Evolutionary conservation across 2,329 filamentous ascomycete genomes (phyloP).

Genomic region (Microsporum ferrugineum): DNA sequence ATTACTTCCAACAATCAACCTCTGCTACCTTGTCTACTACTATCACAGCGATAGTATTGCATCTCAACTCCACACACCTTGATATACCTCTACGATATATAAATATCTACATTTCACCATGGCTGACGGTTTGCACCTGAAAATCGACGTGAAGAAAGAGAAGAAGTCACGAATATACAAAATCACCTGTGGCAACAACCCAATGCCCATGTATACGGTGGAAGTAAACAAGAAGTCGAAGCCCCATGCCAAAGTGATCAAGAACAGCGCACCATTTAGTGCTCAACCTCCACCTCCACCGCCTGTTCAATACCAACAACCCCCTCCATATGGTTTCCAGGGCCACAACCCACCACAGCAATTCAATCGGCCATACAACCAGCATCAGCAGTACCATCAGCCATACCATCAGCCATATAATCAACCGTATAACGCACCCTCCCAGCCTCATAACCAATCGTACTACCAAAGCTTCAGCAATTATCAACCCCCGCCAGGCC

Average conservation of each 20-base stretch:
- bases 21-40: neutral
- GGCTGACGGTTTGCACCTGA: neutral
- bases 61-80: too few species aligned
- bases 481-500: conserved; percentile 3
- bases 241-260: conserved; percentile 7
- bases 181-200: conserved; percentile 5
- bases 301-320: neutral
- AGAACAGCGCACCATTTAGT: neutral
- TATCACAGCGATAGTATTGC: neutral
- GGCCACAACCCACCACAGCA: neutral
- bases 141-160: neutral
- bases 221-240: conserved; percentile 8
- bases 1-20: neutral
- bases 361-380: conserved; percentile 1
- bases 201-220: conserved; percentile 10
- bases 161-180: conserved; percentile 1
- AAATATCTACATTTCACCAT: neutral
- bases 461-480: neutral
- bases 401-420: conserved; percentile 1
- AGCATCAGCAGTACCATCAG: neutral
- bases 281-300: neutral
- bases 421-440: conserved; percentile 1
- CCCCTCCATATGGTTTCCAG: neutral
- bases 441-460: neutral
- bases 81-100: neutral